Evolutionary conservation across 1,139 yeast genomes (phyloP).

Genomic region (Kluyveromyces marxianus): DNA sequence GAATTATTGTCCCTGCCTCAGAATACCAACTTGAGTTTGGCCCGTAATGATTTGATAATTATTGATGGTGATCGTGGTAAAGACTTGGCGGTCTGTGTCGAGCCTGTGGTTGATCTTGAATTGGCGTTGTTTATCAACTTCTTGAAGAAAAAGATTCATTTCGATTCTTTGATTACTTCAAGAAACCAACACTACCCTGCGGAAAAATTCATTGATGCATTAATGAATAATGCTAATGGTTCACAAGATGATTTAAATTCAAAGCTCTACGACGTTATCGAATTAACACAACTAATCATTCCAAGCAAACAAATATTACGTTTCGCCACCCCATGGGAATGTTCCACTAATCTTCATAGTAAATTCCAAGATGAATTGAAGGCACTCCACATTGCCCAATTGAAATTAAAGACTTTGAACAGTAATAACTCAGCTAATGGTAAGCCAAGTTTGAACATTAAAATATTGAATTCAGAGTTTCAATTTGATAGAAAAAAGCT

Average conservation of each 20-base stretch:
- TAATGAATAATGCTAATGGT: slow-evolving; percentile 21
- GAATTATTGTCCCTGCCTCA: slow-evolving; percentile 72
- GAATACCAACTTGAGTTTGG: slow-evolving; percentile 45
- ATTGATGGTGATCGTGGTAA: slow-evolving; percentile 98
- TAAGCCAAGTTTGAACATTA: slow-evolving; percentile 31
- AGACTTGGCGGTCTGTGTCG: slow-evolving; percentile 76
- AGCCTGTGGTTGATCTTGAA: slow-evolving; percentile 58
- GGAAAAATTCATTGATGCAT: slow-evolving; percentile 21
- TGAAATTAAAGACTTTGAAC: slow-evolving; percentile 30
- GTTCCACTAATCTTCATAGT: slow-evolving; percentile 30
- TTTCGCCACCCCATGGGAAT: slow-evolving; percentile 35
- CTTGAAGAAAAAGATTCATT: slow-evolving; percentile 51
- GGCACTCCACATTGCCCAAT: slow-evolving; percentile 36
- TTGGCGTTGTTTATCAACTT: slow-evolving; percentile 79
- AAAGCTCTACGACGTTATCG: slow-evolving; percentile 30
- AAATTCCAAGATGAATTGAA: slow-evolving; percentile 39
- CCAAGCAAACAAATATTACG: slow-evolving; percentile 68
- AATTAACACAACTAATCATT: slow-evolving; percentile 30
- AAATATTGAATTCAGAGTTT: slow-evolving; percentile 71
- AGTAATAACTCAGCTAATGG: slow-evolving; percentile 4
- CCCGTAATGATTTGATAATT: slow-evolving; percentile 72
- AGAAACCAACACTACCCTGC: slow-evolving; percentile 27
- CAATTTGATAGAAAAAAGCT: slow-evolving; percentile 92
- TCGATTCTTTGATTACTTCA: slow-evolving; percentile 29
- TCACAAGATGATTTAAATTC: slow-evolving; percentile 20